These are phyloP conservation scores for Fusarium secorum DNA, from an alignment of 2,329 filamentous ascomycete genomes.

Conservation along the genomic window DNA sequence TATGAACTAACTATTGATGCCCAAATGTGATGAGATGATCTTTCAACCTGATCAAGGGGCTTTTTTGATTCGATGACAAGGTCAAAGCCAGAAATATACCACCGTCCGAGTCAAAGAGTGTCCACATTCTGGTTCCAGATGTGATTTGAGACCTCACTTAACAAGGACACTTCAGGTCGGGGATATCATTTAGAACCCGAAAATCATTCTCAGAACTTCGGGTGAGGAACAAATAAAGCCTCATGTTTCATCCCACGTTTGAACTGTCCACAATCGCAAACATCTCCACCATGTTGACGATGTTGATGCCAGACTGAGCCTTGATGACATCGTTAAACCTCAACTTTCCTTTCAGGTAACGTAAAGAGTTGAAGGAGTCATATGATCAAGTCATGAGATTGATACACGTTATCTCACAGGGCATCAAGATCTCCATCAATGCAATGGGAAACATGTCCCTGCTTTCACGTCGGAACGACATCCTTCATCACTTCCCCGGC, in stretches of 20 bases:
- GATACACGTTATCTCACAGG: not conserved
- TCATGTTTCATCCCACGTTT: not conserved
- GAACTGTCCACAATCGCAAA: not conserved
- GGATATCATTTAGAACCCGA: fast-evolving
- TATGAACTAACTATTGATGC: not conserved
- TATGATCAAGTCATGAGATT: not conserved
- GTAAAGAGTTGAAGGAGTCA: not conserved
- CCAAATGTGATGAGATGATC: not conserved
- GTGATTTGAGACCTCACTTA: not conserved
- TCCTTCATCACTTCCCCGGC: not conserved
- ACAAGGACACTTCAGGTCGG: not conserved
- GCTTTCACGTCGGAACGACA: not conserved
- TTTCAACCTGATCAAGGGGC: not conserved
- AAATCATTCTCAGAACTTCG: not conserved
- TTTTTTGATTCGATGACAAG: not conserved
- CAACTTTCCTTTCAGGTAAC: not conserved
- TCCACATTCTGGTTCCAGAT: not conserved
- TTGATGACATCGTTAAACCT: not conserved
- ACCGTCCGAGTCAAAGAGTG: not conserved
- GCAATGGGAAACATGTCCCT: not conserved
- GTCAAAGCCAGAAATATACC: not conserved
- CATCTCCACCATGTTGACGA: not conserved
- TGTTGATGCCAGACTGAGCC: not conserved
- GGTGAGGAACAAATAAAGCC: not conserved
- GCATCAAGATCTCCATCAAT: not conserved